phyloP scores from a whole-genome alignment of 305 asterid species.

The Rubia occidens region DNA sequence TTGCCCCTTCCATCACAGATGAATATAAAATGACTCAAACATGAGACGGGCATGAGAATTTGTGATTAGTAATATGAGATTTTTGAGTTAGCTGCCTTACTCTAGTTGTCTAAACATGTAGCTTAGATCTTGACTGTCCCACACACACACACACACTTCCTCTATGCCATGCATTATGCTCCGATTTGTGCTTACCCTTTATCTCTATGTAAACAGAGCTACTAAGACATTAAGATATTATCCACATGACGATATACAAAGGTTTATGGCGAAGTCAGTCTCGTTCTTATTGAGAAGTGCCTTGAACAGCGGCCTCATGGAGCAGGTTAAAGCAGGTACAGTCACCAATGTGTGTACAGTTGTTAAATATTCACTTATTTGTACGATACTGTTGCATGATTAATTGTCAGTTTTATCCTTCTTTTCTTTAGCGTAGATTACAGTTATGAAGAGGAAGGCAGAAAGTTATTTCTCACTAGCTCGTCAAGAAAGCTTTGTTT shows the following conservation, averaged over 20 bases:
- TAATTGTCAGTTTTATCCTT: background rate
- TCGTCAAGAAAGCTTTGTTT: background rate
- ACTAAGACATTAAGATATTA: constrained; percentile 67
- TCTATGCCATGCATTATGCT: background rate
- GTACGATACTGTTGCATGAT: background rate
- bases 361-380: background rate
- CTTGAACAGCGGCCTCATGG: constrained; percentile 17
- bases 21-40: background rate
- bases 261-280: constrained; percentile 77
- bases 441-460: background rate
- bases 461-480: background rate
- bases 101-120: background rate
- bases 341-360: background rate
- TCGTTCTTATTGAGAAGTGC: constrained; percentile 74
- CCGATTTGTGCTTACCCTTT: constrained; percentile 14
- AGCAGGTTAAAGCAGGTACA: constrained; percentile 62
- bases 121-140: background rate
- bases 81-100: background rate
- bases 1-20: background rate
- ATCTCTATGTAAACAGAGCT: constrained; percentile 27
- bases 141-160: no score
- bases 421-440: background rate
- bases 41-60: constrained; percentile 1
- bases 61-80: background rate
- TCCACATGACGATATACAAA: constrained; percentile 61